Base-by-base conservation (phyloP, 2,329 filamentous ascomycete species). In the Ophiosphaerella korrae region DNA sequence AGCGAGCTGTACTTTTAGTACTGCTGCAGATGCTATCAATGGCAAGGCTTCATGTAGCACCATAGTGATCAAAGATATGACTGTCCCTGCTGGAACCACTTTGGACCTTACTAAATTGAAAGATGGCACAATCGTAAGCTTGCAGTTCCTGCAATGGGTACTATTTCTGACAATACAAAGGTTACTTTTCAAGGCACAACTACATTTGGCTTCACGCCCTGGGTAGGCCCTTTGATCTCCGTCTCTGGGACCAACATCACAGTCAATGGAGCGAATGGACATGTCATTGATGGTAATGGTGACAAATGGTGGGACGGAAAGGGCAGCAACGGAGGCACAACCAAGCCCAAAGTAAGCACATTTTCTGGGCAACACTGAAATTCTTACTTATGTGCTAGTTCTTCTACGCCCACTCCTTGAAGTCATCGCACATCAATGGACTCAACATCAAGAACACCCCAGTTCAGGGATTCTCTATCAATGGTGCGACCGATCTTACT, bases 131-230 rank as follows among this genome's bases (percentile, higher is more conserved):
- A 77, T 70, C 48, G 78, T 77, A 39, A 48, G 39, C 4, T 18
- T 29, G 9, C 14, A 40, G 31, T 24, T 26, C 36, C 4, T 23
- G 1, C 35, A 3, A 12, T 9, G 14, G 23, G 24, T 21, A 18
- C 3, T 21, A 11, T 8, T n/a, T 9, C 53, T 50, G 32, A 53
- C 31, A 32, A 21, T 31, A 3, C 21, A 2, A 42, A 77, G 72
- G 79, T 88, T 55, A 82, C 81, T 60, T 89, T 89, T 71, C 71
- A 83, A 50, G 87, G 87, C 37, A 82, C 77, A 12, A 89, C 86
- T n/a, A 84, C 82, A 46, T 89, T 86, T 63, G 86, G 78, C 16
- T 88, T 87, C 74, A 76, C 83, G 55, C 82, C 86, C 62, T 89
- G 86, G 86, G 68, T 70, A 1, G 86, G 87, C 0, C 86, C 86